Base-by-base conservation (phyloP, 208 protist genomes). In the Trypanosoma platydactyli region DNA sequence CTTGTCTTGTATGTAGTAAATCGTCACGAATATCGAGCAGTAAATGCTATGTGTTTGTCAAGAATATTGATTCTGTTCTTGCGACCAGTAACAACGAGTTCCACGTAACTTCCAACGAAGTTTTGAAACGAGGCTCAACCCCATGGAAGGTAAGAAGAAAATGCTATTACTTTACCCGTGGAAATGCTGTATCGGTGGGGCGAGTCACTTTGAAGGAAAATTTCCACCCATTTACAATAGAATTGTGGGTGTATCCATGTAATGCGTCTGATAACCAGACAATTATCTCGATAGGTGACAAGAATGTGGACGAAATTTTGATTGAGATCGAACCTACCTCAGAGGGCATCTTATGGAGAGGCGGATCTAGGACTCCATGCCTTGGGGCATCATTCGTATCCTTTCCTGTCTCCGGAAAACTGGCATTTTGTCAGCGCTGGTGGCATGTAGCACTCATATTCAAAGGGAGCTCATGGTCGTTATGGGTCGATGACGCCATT, bases 371-470 rank as follows among this genome's bases (percentile, higher is more conserved):
- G 48, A 90, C 86, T 18, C 85, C 91, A 20, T 87, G 84, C 45
- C 78, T 94, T 44, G 88, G 88, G 25, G 54, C 80, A 2, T 94
- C 91, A 18, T 91, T 87, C 65, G 82, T 84, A 20, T 78, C 73
- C 29, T 92, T 80, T 67, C 66, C 51, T 40, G 81, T 79, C 53
- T 77, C 84, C 3, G 80, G 74, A 16, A 79, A 86, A 46, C 58
- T 89, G 41, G 59, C 74, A 25, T 72, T 73, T 50, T 68, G 58
- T 30, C 64, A 91, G 58, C 71, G 84, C 24, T 96, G 91, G 91
- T 94, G 84, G 79, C 87, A 94, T 63, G 85, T 96, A 5, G 91
- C 80, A n/a, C 85, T 96, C 30, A 86, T 92, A 64, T 96, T 92
- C 75, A 90, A 84, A 30, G 91, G 91, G 22, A 81, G 73, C 0